phyloP scores from a whole-genome alignment of 495 filamentous ascomycete species.

The Parathielavia hyrcaniae region DNA sequence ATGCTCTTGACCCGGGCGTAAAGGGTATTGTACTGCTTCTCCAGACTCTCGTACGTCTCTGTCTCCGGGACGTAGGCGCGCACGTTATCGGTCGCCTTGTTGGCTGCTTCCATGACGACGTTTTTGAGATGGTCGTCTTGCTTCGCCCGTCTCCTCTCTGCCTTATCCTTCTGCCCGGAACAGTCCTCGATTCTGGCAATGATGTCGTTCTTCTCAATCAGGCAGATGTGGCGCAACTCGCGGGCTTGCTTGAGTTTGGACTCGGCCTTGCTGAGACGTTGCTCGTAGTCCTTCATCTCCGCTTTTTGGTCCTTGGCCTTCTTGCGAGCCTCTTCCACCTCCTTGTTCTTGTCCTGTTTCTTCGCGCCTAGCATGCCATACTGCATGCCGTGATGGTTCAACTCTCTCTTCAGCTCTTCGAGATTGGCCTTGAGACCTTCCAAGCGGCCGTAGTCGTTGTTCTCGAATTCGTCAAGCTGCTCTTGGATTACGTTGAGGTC shows the following conservation, averaged over 20 bases:
- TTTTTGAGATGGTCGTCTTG: conserved; percentile 44
- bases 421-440: conserved; percentile 33
- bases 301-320: conserved; percentile 28
- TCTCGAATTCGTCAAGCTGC: conserved; percentile 42
- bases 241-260: conserved; percentile 47
- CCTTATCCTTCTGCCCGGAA: conserved; percentile 41
- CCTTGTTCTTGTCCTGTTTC: conserved; percentile 36
- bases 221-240: conserved; percentile 46
- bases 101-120: conserved; percentile 58
- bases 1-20: conserved; percentile 44
- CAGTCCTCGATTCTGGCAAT: conserved; percentile 46
- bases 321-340: conserved; percentile 28
- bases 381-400: conserved; percentile 40
- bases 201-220: conserved; percentile 62
- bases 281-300: conserved; percentile 44
- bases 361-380: conserved; percentile 34
- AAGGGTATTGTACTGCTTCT: conserved; percentile 57
- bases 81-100: conserved; percentile 42
- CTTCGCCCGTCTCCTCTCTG: conserved; percentile 45
- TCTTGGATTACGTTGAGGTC: conserved; percentile 26
- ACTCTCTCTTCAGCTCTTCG: conserved; percentile 25
- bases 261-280: conserved; percentile 49
- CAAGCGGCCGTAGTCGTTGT: conserved; percentile 33
- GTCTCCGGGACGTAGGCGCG: conserved; percentile 62
- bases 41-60: conserved; percentile 58